Conservation (phyloP, 2,329 filamentous ascomycete species). For the Onygenales sp. region DNA sequence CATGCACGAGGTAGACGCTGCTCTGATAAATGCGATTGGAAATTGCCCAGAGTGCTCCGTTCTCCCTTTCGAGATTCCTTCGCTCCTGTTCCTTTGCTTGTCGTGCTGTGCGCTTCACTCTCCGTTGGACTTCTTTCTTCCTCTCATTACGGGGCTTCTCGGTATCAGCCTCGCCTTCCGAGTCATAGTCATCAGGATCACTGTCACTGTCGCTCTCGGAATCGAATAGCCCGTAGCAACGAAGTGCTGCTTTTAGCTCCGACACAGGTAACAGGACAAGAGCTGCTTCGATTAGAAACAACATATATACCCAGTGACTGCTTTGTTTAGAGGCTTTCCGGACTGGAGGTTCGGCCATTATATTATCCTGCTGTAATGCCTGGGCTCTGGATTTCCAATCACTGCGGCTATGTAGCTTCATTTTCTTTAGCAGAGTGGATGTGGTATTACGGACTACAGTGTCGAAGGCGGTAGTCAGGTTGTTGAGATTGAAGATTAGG, state of each 20-base stretch:
- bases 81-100: background rate
- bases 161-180: background rate
- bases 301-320: constrained; percentile 6
- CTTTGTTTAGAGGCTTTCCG: constrained; percentile 5
- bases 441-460: constrained; percentile 1
- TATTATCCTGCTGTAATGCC: constrained; percentile 2
- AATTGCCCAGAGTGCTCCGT: background rate
- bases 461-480: constrained; percentile 3
- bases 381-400: constrained; percentile 6
- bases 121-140: background rate
- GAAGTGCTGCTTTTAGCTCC: background rate
- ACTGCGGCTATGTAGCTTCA: constrained; percentile 6
- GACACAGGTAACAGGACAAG: constrained; percentile 3
- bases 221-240: constrained; percentile 1
- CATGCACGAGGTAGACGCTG: background rate
- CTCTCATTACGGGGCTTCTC: background rate
- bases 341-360: constrained; percentile 4
- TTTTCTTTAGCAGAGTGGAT: background rate
- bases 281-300: constrained; percentile 1
- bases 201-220: background rate
- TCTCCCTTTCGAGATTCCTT: background rate
- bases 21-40: background rate
- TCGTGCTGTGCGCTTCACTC: background rate
- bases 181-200: background rate
- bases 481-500: constrained; percentile 6